Evolutionary conservation across 2,329 filamentous ascomycete genomes (phyloP), one percentile per base, ranked within the genome.

Genomic region (Sclerotiophoma versabilis): DNA sequence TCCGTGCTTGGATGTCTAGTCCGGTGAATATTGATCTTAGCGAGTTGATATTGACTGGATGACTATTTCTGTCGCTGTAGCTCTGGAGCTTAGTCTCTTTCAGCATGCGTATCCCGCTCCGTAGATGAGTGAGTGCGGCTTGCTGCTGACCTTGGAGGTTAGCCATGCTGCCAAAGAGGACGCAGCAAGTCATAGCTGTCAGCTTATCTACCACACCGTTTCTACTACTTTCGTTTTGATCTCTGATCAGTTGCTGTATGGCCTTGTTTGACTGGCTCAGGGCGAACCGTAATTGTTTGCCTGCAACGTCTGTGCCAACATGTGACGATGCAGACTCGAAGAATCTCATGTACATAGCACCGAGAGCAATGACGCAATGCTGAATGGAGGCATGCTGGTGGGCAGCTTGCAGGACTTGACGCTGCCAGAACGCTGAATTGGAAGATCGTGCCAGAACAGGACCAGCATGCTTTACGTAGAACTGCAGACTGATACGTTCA

Each of bases 301-400:
- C 63, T 5, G 65, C 58, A 19, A 59, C 45, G 47, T 68, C 62
- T 12, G 64, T 60, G 0, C 66, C 59, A 1, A 69, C 60, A 14
- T 55, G 53, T 20, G 71, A 62, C 19, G 55, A 39, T 0, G 41
- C 32, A 1, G 68, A 63, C 20, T 62, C 56, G 22, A 64, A 65
- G 48, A 70, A 68, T n/a, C 68, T 65, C 17, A 66, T 66, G 47
- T 74, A 68, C 64, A 73, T 66, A 6, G 72, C 66, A 36, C 67
- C 69, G 9, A 74, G 52, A 17, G 68, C 68, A 22, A 70, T 59
- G 11, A 72, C 37, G 12, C 69, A 68, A 42, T 74, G 65, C 32
- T 69, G 65, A 8, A 74, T 66, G 6, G 68, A 60, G 5, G 66
- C 63, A 46, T 66, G 53, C n/a, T 60, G 63, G 32, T 73, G 64